Percentiles rank a stretch among this genome's conserved stretches.
Conservation (phyloP, 108 stramenopile species). For the Pseudonitzschia pungens region DNA sequence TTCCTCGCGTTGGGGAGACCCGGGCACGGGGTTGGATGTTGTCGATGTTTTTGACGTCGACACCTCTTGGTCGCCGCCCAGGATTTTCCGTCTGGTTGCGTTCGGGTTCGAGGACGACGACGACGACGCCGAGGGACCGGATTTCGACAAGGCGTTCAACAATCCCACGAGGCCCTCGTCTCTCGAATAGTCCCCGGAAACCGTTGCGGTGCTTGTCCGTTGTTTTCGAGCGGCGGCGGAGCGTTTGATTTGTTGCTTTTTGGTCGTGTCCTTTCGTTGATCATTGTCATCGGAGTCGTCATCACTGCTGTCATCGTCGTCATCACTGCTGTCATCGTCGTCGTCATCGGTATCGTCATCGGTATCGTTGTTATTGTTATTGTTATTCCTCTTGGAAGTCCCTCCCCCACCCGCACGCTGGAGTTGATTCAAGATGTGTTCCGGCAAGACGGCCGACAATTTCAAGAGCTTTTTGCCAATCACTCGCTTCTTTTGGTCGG, state of each 20-base stretch:
- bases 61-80: neutral
- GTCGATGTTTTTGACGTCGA: too few species aligned
- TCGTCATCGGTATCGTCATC: slow-evolving; percentile 30
- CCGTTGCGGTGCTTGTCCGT: neutral
- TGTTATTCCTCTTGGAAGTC: slow-evolving; percentile 14
- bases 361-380: slow-evolving; percentile 16
- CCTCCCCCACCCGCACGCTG: slow-evolving; percentile 24
- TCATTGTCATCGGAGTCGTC: too few species aligned
- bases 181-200: slow-evolving; percentile 3
- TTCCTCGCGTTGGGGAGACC: too few species aligned
- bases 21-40: too few species aligned
- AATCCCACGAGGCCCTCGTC: neutral
- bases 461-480: slow-evolving; percentile 32
- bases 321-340: neutral
- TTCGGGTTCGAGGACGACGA: neutral
- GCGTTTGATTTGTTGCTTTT: slow-evolving; percentile 9
- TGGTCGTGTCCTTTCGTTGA: too few species aligned
- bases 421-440: slow-evolving; percentile 41
- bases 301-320: neutral
- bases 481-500: neutral
- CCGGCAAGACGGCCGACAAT: slow-evolving; percentile 41
- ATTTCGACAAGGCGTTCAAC: neutral
- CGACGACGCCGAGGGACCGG: neutral
- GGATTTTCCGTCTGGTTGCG: slow-evolving; percentile 7
- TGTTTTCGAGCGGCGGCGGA: too few species aligned